A percentile compares a stretch with the other conserved stretches of the same genome.
phyloP scores from a whole-genome alignment of 108 stramenopile genomes.

The Nitzschia sp. region DNA sequence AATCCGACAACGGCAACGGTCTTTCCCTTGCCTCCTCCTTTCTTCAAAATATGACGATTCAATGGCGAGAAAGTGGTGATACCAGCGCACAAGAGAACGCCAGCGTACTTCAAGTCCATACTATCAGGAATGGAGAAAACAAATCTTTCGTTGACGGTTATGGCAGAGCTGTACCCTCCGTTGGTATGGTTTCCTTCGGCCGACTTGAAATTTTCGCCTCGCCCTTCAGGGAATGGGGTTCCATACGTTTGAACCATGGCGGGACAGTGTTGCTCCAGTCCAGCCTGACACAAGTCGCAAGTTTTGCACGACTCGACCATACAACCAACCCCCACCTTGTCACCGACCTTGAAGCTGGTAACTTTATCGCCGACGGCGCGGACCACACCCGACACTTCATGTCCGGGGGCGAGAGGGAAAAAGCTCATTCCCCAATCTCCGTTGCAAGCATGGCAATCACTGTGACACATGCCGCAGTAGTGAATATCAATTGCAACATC shows the following conservation, averaged over 20 bases:
- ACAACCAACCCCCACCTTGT: slow-evolving; percentile 70
- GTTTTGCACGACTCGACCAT: slow-evolving; percentile 54
- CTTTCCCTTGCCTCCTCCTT: slow-evolving; percentile 31
- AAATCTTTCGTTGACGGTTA: slow-evolving; percentile 49
- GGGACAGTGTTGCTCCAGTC: slow-evolving; percentile 51
- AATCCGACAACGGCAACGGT: slow-evolving; percentile 56
- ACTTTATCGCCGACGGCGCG: slow-evolving; percentile 51
- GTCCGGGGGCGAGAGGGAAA: slow-evolving; percentile 34
- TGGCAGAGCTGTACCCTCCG: slow-evolving; percentile 44
- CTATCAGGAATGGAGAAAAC: slow-evolving; percentile 48
- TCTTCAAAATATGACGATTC: slow-evolving; percentile 37
- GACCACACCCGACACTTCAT: slow-evolving; percentile 47
- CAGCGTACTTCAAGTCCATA: slow-evolving; percentile 33
- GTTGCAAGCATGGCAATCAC: slow-evolving; percentile 47
- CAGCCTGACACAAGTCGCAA: slow-evolving; percentile 55
- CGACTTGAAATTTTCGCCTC: slow-evolving; percentile 17
- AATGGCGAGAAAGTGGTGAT: slow-evolving; percentile 63
- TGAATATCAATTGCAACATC: slow-evolving; percentile 52
- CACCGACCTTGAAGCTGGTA: slow-evolving; percentile 63
- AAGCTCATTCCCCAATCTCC: slow-evolving; percentile 37
- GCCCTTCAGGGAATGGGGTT: slow-evolving; percentile 18
- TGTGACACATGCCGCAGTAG: slow-evolving; percentile 58
- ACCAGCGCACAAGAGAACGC: slow-evolving; percentile 63
- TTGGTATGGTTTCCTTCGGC: slow-evolving; percentile 34
- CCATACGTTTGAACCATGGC: slow-evolving; percentile 29